Evolutionary conservation across 2,329 filamentous ascomycete genomes (phyloP).

Genomic region (Aspergillus ochraceoroseus): DNA sequence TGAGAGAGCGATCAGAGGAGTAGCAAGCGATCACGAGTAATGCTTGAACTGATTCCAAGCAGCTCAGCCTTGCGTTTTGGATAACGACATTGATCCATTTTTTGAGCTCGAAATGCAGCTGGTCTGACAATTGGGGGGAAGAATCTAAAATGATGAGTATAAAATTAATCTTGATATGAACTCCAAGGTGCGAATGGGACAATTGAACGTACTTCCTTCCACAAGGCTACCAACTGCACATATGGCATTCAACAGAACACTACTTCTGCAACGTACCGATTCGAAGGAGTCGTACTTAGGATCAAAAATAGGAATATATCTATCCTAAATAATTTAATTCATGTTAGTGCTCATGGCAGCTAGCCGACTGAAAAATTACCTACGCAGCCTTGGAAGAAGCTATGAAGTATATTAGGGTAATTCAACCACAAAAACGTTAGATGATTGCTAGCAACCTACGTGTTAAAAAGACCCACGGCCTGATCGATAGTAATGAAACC

Average conservation of each 20-base stretch:
- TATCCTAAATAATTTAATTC: conserved; percentile 33
- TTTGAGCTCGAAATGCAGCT: conserved; percentile 45
- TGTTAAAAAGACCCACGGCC: conserved; percentile 21
- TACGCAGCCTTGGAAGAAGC: conserved; percentile 40
- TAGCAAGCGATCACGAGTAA: conserved; percentile 52
- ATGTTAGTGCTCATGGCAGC: not conserved
- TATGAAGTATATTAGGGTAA: conserved; percentile 10
- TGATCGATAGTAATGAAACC: conserved; percentile 34
- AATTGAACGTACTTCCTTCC: conserved; percentile 24
- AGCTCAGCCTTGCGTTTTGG: conserved; percentile 36
- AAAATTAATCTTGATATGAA: too few relatives aligned
- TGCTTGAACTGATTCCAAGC: conserved; percentile 50
- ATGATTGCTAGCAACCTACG: not conserved
- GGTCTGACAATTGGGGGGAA: conserved; percentile 36
- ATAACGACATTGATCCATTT: conserved; percentile 46
- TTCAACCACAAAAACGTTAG: not conserved
- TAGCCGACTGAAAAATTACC: too few relatives aligned
- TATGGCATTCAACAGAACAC: conserved; percentile 50
- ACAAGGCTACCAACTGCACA: conserved; percentile 51
- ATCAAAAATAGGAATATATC: conserved; percentile 50
- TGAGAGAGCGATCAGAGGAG: conserved; percentile 49
- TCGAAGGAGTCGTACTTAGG: conserved; percentile 44
- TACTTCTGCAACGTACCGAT: conserved; percentile 46
- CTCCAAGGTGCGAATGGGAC: too few relatives aligned
- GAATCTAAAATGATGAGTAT: conserved; percentile 19